phyloP scores from a whole-genome alignment of 1,284 basidiomycete species.

The Malassezia caprae region DNA sequence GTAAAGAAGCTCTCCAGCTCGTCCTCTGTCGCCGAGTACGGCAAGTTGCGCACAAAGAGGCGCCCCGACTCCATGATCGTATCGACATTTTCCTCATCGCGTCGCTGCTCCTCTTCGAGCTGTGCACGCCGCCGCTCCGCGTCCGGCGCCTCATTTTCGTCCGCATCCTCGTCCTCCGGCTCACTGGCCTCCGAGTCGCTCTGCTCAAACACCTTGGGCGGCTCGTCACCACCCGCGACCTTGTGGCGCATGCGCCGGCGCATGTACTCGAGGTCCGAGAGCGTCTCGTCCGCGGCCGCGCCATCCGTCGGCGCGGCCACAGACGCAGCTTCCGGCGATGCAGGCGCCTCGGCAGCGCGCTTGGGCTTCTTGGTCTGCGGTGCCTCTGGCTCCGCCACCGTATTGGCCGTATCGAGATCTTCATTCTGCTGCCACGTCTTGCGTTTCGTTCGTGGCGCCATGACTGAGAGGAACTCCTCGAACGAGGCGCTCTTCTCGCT shows the following conservation, averaged over 20 bases:
- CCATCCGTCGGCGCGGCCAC: slow-evolving; percentile 21
- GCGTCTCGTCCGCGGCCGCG: slow-evolving; percentile 30
- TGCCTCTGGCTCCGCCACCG: slow-evolving; percentile 10
- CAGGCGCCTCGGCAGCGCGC: slow-evolving; percentile 12
- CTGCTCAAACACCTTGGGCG: slow-evolving; percentile 30
- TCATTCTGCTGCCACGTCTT: slow-evolving; percentile 45
- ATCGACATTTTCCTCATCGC: slow-evolving; percentile 46
- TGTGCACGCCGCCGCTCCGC: slow-evolving; percentile 18
- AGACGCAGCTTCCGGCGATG: slow-evolving; percentile 1
- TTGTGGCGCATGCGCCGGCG: slow-evolving; percentile 48
- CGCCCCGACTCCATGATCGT: slow-evolving; percentile 69
- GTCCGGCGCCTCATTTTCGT: slow-evolving; percentile 17
- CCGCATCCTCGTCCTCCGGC: slow-evolving; percentile 18
- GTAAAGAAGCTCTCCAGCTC: slow-evolving; percentile 64
- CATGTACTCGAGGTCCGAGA: slow-evolving; percentile 49
- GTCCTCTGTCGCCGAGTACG: slow-evolving; percentile 68
- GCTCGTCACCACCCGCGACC: slow-evolving; percentile 30
- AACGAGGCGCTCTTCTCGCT: slow-evolving; percentile 23
- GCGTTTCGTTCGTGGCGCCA: slow-evolving; percentile 41
- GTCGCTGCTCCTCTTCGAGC: slow-evolving; percentile 23
- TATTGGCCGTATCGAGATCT: slow-evolving; percentile 18
- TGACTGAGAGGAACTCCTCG: slow-evolving; percentile 44
- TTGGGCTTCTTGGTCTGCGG: slow-evolving; percentile 22
- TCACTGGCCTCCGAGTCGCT: slow-evolving; percentile 33
- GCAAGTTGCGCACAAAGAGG: slow-evolving; percentile 80